phyloP scores from a whole-genome alignment of 768 basidiomycete genomes.

The Floccularia luteovirens region DNA sequence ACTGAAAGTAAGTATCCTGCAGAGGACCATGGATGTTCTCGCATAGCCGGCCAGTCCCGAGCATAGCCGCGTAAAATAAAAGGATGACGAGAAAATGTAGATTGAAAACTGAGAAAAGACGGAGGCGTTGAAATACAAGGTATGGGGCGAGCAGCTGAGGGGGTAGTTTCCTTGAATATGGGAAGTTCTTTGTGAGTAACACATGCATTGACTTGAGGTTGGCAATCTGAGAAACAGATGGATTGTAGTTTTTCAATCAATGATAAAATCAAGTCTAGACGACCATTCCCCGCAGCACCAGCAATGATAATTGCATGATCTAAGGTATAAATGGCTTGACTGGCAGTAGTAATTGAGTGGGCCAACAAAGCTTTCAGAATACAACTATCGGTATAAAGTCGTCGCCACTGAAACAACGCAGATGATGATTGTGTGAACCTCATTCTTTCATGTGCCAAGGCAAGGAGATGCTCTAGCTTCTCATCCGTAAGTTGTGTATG shows the following conservation, averaged over 20 bases:
- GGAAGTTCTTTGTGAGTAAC: no score
- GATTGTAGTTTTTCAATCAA: constrained; percentile 58
- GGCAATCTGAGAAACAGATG: constrained; percentile 1
- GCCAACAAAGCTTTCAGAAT: constrained; percentile 47
- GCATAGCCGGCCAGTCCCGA: constrained; percentile 72
- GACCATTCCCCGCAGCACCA: constrained; percentile 58
- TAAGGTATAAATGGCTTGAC: constrained; percentile 48
- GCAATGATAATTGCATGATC: constrained; percentile 83
- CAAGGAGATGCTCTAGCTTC: constrained; percentile 34
- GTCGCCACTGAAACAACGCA: constrained; percentile 44
- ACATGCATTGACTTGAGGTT: neutral
- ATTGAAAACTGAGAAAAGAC: constrained; percentile 49
- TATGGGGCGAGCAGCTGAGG: constrained; percentile 22
- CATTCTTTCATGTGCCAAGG: constrained; percentile 43
- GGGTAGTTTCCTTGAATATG: no score
- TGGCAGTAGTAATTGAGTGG: constrained; percentile 16
- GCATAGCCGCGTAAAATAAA: constrained; percentile 70
- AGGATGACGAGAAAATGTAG: constrained; percentile 36
- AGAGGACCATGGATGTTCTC: constrained; percentile 62
- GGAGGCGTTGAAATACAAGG: constrained; percentile 40
- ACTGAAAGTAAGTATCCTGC: constrained; percentile 58
- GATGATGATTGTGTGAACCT: constrained; percentile 23
- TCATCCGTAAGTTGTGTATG: constrained; percentile 6
- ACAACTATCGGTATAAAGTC: constrained; percentile 70
- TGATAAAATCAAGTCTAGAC: constrained; percentile 54